These are phyloP conservation scores for Rhizophagus prolifer DNA, from an alignment of 192 early-diverging fungal genomes.

Conservation along the genomic window DNA sequence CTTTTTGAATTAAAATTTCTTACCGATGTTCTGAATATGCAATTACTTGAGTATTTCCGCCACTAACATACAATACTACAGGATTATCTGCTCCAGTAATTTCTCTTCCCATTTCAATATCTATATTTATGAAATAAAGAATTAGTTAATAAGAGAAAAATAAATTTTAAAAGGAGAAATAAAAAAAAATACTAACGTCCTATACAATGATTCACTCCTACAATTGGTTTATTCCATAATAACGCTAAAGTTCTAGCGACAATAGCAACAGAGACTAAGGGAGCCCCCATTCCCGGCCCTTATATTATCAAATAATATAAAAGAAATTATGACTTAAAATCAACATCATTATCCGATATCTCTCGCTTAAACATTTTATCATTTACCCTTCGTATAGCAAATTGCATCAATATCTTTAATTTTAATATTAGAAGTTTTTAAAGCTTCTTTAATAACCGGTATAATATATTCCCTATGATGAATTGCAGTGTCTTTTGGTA, in stretches of 20 bases:
- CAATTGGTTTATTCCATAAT: slow-evolving; percentile 88
- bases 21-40: slow-evolving; percentile 89
- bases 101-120: slow-evolving; percentile 98
- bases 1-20: neutral
- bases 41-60: slow-evolving; percentile 99
- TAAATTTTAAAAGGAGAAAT: neutral
- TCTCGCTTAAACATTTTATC: neutral
- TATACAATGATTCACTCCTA: slow-evolving; percentile 97
- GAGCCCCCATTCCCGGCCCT: slow-evolving; percentile 99
- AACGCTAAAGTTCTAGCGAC: slow-evolving; percentile 91
- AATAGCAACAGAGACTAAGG: slow-evolving; percentile 84
- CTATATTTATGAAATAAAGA: slow-evolving; percentile 35
- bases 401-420: slow-evolving; percentile 83
- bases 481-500: slow-evolving; percentile 89
- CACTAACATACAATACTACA: slow-evolving; percentile 95
- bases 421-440: slow-evolving; percentile 73
- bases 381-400: slow-evolving; percentile 87
- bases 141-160: neutral
- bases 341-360: neutral
- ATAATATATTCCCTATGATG: slow-evolving; percentile 87
- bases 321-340: neutral
- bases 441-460: slow-evolving; percentile 70
- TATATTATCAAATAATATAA: neutral
- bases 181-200: slow-evolving; percentile 61
- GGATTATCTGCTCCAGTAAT: slow-evolving; percentile 94